Percentiles rank a stretch among this genome's conserved stretches.
Evolutionary conservation across 2,329 filamentous ascomycete genomes (phyloP).

Genomic region (Fusarium dimerum): DNA sequence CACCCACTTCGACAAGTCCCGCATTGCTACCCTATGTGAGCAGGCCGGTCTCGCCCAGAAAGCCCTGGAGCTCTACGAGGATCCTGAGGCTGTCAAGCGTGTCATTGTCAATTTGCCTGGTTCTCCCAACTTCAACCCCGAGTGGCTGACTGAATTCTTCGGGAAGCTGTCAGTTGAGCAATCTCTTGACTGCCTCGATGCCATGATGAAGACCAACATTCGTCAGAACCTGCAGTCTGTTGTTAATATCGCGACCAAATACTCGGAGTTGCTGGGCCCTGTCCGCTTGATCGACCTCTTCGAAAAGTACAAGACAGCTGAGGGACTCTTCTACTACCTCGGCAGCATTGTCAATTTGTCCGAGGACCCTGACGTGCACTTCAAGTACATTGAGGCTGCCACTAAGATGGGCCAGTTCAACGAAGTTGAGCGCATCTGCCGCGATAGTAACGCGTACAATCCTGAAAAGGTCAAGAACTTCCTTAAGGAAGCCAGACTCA

Average conservation of each 20-base stretch:
- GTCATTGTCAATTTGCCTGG: conserved; percentile 80
- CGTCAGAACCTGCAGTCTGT: conserved; percentile 95
- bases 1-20: conserved; percentile 89
- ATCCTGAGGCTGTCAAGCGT: conserved; percentile 86
- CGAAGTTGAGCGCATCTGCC: conserved; percentile 95
- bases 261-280: conserved; percentile 91
- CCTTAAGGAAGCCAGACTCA: conserved; percentile 90
- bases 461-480: conserved; percentile 99
- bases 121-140: conserved; percentile 81
- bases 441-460: conserved; percentile 88
- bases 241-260: conserved; percentile 95
- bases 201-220: conserved; percentile 96
- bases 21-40: conserved; percentile 89
- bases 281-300: conserved; percentile 87
- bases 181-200: conserved; percentile 88
- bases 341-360: conserved; percentile 97
- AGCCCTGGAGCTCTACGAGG: conserved; percentile 93
- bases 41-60: conserved; percentile 84
- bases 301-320: conserved; percentile 95
- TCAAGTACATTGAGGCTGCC: conserved; percentile 99
- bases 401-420: conserved; percentile 91
- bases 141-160: conserved; percentile 92
- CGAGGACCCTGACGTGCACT: conserved; percentile 92
- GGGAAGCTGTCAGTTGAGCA: conserved; percentile 94
- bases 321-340: conserved; percentile 97